Base-by-base conservation (phyloP, 176 grass and related monocot genomes). In the Elymus sibiricus region DNA sequence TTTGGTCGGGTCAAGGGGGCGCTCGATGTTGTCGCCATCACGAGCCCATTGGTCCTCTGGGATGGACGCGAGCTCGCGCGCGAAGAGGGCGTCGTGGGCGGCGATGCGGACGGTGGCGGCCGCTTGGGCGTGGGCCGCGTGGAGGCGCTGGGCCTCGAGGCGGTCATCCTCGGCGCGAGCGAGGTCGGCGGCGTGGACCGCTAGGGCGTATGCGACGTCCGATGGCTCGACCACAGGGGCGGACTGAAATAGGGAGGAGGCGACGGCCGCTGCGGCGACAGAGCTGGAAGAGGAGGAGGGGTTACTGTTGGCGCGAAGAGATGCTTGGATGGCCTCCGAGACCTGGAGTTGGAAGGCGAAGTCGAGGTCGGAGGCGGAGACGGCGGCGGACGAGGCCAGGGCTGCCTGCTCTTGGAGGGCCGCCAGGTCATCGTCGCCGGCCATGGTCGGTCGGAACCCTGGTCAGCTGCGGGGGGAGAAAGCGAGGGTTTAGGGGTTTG, bases 291-390 rank as follows among this genome's bases (percentile, higher is more conserved):
- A 53, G 63, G 73, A 53, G 63, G 58, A 61, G 24, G 76, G 16
- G 37, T 17, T 21, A 9, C 8, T 56, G 29, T 62, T 75, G 27
- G 11, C 3, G 42, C 42, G 53, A 56, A 84, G 86, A 5, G 92
- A 94, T 11, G 84, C 89, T 16, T 80, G 10, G 83, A 91, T 82
- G 38, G 89, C 92, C 83, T 91, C 92, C 17, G 76, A 53, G 31
- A 94, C 49, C 75, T 91, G 92, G 37, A 94, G 73, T 12, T 83
- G 60, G 75, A 87, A 91, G 67, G 89, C 92, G 32, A 78, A 43
- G 38, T 91, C 89, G 13, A 55, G 73, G 46, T 76, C 73, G 27
- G 73, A 76, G 73, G 73, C 73, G 27, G 73, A 53, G 26, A 76
- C 73, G 46, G 73, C 73, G 46, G 73, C 73, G 46, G 73, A 76